Base-by-base conservation (phyloP, 768 basidiomycete species). In the Psilocybe cubensis region DNA sequence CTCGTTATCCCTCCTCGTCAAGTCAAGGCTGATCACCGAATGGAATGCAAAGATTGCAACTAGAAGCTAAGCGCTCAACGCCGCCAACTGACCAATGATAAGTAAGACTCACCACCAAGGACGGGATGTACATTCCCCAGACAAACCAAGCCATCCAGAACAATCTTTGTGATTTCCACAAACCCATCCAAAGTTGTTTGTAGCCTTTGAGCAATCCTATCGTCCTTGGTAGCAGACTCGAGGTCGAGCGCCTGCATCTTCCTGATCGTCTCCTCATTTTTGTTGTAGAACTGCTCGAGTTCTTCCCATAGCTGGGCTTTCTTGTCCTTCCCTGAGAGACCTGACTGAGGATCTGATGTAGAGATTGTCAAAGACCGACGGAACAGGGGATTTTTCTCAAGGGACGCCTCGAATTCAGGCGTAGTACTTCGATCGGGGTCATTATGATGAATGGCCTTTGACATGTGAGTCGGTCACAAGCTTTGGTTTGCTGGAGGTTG, bases 21-120 rank as follows among this genome's bases (percentile, higher is more conserved):
- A 52, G 42, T 80, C 78, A 28, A 81, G 69, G 11, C 71, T 74
- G 41, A 77, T 69, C 5, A 79, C 73, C 2, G 74, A 69, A 52
- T 75, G 72, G 63, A 82, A 81, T 1, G 79, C 78, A 18, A 72
- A 55, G 8, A 81, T 74, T 14, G 71, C 78, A 41, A 79, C 80
- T 63, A 33, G 5, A 23, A 33, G 18, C 38, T 21, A 1, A 43
- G 20, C 7, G 21, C 28, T 45, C 9, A 31, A 17, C 3, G 27
- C 17, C 14, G 18, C 8, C 11, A 33, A 17, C 28, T 9, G 12
- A 7, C 18, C 17, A 29, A 11, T 18, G 23, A 23, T 17, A 18
- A 11, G 6, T 24, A 18, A 18, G n/a, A 47, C 51, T 7, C 38
- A 63, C 62, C 20, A 3, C 58, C 62, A 23, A 63, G 27, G 3